phyloP scores from a whole-genome alignment of 176 grass and related monocot genomes.

The Urochloa ruziziensis region DNA sequence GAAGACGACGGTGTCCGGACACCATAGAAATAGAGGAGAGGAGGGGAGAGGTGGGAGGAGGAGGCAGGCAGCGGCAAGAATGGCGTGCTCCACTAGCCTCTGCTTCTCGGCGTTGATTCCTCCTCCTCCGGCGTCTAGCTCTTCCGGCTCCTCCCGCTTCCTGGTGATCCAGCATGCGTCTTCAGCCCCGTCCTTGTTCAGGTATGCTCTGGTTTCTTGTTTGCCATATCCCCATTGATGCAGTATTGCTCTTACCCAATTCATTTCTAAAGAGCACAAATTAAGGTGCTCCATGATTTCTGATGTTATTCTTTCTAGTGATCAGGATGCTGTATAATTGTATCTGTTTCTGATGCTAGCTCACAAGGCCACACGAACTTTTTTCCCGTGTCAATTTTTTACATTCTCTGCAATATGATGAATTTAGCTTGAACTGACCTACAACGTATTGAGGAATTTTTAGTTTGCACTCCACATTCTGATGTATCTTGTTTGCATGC shows the following conservation, averaged over 20 bases:
- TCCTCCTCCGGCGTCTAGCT: neutral
- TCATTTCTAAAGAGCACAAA: neutral
- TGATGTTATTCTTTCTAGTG: neutral
- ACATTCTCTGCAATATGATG: neutral
- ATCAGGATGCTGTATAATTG: neutral
- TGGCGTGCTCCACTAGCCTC: slow-evolving; percentile 41
- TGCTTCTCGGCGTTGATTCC: neutral
- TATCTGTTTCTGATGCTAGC: slow-evolving; percentile 20
- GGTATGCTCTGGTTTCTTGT: slow-evolving; percentile 28
- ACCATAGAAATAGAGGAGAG: slow-evolving; percentile 43
- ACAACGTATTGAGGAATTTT: neutral
- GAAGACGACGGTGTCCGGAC: slow-evolving; percentile 28
- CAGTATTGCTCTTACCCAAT: neutral
- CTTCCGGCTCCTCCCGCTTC: slow-evolving; percentile 10
- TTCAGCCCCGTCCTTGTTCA: slow-evolving; percentile 25
- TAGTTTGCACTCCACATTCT: neutral
- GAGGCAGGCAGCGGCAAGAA: slow-evolving; percentile 30
- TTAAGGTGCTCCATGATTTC: neutral
- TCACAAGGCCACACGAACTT: neutral
- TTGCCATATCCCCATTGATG: slow-evolving; percentile 1
- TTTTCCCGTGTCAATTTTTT: neutral
- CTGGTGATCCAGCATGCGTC: slow-evolving; percentile 5
- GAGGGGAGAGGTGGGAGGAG: neutral
- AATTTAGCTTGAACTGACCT: neutral
- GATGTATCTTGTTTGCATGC: neutral